phyloP scores from a whole-genome alignment of 768 basidiomycete species.

The Lentinula aciculospora region DNA sequence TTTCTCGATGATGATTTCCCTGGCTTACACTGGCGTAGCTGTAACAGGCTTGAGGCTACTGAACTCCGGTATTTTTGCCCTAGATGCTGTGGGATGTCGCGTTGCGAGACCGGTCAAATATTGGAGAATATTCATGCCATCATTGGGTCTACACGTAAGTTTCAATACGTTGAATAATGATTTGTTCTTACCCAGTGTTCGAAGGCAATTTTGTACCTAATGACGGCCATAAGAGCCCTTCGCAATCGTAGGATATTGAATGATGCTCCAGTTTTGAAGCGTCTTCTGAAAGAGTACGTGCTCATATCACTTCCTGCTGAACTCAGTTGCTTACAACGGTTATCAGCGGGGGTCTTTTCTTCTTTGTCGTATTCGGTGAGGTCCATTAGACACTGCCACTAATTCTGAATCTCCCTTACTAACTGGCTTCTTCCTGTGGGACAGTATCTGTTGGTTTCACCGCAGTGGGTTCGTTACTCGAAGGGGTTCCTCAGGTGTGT shows the following conservation, averaged over 20 bases:
- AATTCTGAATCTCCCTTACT: no score
- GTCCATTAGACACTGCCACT: no score
- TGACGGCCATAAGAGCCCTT: conserved; percentile 29
- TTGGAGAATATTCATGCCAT: conserved; percentile 30
- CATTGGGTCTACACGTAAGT: conserved; percentile 31
- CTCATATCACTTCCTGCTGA: background rate
- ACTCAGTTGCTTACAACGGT: background rate
- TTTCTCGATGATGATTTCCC: conserved; percentile 20
- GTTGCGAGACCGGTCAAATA: conserved; percentile 23
- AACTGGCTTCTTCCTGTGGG: no score
- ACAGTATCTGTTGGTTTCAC: conserved; percentile 27
- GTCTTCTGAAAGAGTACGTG: conserved; percentile 33
- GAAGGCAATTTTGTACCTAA: conserved; percentile 28
- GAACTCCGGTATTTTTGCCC: background rate
- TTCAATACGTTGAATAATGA: background rate
- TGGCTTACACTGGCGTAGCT: conserved; percentile 23
- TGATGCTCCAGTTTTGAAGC: conserved; percentile 24
- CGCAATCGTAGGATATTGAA: conserved; percentile 25
- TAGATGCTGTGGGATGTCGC: conserved; percentile 23
- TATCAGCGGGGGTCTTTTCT: conserved; percentile 34
- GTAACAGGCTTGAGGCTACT: conserved; percentile 15
- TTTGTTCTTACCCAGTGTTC: background rate
- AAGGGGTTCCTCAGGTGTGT: conserved; percentile 21
- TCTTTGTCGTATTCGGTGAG: conserved; percentile 32
- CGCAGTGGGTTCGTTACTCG: conserved; percentile 27